Evolutionary conservation across 179 eudicot species (phyloP).

Genomic region (Silene noctiflora): DNA sequence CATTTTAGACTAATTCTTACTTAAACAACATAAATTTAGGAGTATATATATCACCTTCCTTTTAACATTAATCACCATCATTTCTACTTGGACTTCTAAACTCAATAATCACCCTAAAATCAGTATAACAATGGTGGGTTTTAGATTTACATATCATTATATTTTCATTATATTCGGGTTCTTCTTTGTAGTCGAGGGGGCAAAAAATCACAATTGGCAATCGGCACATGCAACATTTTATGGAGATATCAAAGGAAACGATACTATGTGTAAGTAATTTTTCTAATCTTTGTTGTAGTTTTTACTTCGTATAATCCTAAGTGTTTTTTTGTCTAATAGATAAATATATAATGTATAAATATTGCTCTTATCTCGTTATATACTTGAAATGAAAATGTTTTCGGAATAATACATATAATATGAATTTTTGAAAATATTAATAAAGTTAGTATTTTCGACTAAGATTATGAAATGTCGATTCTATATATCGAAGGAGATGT

Average conservation of each 20-base stretch:
- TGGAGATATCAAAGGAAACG: slow-evolving; percentile 25
- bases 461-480: no score
- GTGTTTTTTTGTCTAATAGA: no score
- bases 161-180: neutral
- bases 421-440: no score
- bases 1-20: slow-evolving; percentile 11
- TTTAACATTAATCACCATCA: neutral
- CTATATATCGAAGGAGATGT: no score
- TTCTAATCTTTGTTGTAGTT: no score
- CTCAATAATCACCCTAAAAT: neutral
- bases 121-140: slow-evolving; percentile 9
- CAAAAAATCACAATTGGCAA: slow-evolving; percentile 19
- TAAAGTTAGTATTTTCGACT: no score
- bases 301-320: no score
- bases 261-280: slow-evolving; percentile 26
- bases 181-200: slow-evolving; percentile 11
- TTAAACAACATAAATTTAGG: slow-evolving; percentile 1
- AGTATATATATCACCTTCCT: neutral
- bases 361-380: no score
- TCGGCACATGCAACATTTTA: slow-evolving; percentile 33
- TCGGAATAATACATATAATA: no score
- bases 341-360: no score
- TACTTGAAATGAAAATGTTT: no score
- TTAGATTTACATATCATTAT: neutral
- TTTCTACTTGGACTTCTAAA: no score